phyloP scores from a whole-genome alignment of 129 eudicot species.

The Flaveria bidentis region DNA sequence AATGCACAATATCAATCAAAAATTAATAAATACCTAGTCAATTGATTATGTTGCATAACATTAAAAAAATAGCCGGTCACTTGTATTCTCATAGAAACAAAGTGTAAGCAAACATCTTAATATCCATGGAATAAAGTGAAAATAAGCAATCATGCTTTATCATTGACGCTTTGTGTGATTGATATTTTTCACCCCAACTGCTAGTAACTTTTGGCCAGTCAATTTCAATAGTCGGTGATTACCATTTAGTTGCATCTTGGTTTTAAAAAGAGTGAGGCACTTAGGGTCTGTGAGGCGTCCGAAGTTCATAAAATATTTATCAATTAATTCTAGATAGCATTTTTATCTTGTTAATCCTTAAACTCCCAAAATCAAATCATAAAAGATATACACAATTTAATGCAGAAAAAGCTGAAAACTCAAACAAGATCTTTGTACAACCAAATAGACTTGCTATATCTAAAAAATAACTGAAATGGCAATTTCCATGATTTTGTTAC shows the following conservation, averaged over 20 bases:
- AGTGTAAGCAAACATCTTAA: conserved; percentile 19
- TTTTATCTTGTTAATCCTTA: too few species aligned
- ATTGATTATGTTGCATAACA: conserved; percentile 15
- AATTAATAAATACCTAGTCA: conserved; percentile 3
- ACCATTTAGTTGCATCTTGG: not conserved
- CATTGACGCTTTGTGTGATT: too few species aligned
- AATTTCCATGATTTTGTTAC: not conserved
- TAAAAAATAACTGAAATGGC: too few species aligned
- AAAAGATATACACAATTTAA: too few species aligned
- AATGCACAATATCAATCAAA: conserved; percentile 21
- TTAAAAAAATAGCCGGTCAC: not conserved
- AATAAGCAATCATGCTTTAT: too few species aligned
- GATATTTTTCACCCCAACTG: not conserved
- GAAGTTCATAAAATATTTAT: not conserved
- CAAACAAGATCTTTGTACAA: not conserved
- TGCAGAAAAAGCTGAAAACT: too few species aligned
- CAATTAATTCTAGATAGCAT: too few species aligned
- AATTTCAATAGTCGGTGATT: too few species aligned
- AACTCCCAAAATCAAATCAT: too few species aligned
- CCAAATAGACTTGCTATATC: not conserved
- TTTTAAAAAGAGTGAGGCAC: not conserved
- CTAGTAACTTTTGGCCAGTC: not conserved
- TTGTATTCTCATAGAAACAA: not conserved
- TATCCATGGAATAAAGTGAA: not conserved
- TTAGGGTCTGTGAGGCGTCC: too few species aligned